These are phyloP conservation scores for Farysia itapuensis DNA, from an alignment of 1,284 basidiomycete genomes.

Conservation along the genomic window DNA sequence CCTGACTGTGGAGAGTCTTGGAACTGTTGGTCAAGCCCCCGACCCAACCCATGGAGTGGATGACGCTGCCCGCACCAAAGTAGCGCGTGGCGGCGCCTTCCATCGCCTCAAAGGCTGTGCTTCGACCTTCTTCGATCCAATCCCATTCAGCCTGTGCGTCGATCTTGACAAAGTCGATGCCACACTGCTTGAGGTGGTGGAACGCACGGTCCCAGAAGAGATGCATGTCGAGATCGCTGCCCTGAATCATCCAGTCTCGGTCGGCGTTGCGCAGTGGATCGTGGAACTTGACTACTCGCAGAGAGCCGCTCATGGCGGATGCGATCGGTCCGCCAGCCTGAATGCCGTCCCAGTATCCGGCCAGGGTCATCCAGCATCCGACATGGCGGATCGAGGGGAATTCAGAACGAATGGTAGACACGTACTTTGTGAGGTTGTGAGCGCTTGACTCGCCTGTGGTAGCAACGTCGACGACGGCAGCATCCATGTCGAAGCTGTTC, in stretches of 20 bases:
- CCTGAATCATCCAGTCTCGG: conserved; percentile 27
- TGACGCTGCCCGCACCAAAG: conserved; percentile 42
- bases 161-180: conserved; percentile 57
- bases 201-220: conserved; percentile 50
- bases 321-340: conserved; percentile 19
- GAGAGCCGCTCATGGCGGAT: conserved; percentile 9
- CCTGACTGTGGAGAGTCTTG: conserved; percentile 16
- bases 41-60: conserved; percentile 51
- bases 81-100: conserved; percentile 26
- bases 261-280: conserved; percentile 58
- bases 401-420: conserved; percentile 6
- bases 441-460: conserved; percentile 3
- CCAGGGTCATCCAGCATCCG: conserved; percentile 33
- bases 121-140: conserved; percentile 5
- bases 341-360: conserved; percentile 36
- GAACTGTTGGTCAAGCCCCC: conserved; percentile 19
- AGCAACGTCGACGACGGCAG: conserved; percentile 9
- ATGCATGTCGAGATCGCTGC: conserved; percentile 23
- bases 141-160: conserved; percentile 55
- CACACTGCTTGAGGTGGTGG: conserved; percentile 32
- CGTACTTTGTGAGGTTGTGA: conserved; percentile 1
- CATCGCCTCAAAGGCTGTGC: conserved; percentile 25
- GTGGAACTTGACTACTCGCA: conserved; percentile 5
- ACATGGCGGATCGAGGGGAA: conserved; percentile 24
- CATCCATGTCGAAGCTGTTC: conserved; percentile 22